Evolutionary conservation across 768 basidiomycete species (phyloP).

Genomic region (Paxillus involutus): DNA sequence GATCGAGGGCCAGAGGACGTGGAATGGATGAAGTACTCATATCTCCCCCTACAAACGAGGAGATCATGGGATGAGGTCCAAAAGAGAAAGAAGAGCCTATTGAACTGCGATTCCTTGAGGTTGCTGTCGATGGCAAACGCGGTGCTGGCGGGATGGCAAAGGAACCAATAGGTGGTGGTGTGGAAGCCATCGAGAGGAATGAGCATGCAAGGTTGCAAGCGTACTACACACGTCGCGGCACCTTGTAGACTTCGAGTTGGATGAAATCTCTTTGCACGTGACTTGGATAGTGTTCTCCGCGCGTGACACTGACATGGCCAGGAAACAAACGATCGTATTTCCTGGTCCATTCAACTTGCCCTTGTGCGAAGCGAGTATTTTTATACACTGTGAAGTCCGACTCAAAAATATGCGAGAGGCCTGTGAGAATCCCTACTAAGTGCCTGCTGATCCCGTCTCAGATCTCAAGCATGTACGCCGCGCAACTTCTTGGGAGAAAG

Average conservation of each 20-base stretch:
- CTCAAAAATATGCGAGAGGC: too few relatives aligned
- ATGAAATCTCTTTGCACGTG: not conserved
- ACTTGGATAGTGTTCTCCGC: not conserved
- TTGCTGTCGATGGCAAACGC: conserved; percentile 52
- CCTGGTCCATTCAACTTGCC: too few relatives aligned
- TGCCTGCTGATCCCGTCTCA: too few relatives aligned
- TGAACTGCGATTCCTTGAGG: conserved; percentile 61
- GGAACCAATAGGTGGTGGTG: conserved; percentile 48
- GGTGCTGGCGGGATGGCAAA: conserved; percentile 49
- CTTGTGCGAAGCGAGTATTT: too few relatives aligned
- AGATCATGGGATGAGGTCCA: conserved; percentile 73
- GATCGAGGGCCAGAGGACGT: conserved; percentile 66
- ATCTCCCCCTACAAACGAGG: conserved; percentile 68
- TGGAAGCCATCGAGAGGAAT: conserved; percentile 32
- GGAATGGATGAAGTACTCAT: conserved; percentile 56
- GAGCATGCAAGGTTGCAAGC: not conserved
- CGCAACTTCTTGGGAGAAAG: too few relatives aligned
- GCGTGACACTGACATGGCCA: too few relatives aligned
- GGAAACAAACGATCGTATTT: too few relatives aligned
- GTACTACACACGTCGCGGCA: too few relatives aligned
- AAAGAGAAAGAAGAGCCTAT: conserved; percentile 84
- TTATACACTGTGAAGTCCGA: too few relatives aligned
- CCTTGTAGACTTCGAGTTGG: too few relatives aligned
- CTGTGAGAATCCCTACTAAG: too few relatives aligned
- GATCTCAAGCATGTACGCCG: too few relatives aligned